Evolutionary conservation across 2,329 filamentous ascomycete species (phyloP).

Genomic region (Emergomyces pasteurianus): DNA sequence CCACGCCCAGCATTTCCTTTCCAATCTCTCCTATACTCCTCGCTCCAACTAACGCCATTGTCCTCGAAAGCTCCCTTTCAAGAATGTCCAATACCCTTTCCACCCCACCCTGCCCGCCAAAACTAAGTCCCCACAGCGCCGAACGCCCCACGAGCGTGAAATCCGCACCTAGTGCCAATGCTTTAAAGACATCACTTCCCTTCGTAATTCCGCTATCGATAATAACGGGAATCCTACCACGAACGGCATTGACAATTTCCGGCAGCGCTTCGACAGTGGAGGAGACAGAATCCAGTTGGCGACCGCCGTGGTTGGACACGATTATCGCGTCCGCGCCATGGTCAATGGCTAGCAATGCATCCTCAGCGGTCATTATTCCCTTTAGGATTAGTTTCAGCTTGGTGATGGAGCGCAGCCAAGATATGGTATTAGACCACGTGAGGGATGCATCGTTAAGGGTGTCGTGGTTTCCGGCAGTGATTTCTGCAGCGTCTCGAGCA

Average conservation of each 20-base stretch:
- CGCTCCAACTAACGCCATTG: conserved; percentile 16
- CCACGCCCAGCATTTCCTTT: conserved; percentile 11
- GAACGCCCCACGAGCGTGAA: conserved; percentile 47
- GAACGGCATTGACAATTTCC: conserved; percentile 39
- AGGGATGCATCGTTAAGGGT: conserved; percentile 30
- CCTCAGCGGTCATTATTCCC: conserved; percentile 38
- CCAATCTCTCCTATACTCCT: conserved; percentile 11
- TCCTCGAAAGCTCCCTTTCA: conserved; percentile 34
- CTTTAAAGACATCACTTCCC: conserved; percentile 38
- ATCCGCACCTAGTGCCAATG: conserved; percentile 43
- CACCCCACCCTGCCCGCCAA: conserved; percentile 45
- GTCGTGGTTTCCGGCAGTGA: conserved; percentile 47
- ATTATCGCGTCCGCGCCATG: conserved; percentile 23
- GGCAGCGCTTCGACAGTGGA: conserved; percentile 39
- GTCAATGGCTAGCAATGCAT: conserved; percentile 34
- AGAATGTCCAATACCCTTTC: conserved; percentile 40
- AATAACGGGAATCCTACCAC: conserved; percentile 27
- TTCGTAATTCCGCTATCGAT: conserved; percentile 37
- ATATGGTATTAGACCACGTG: not conserved
- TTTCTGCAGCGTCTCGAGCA: conserved; percentile 47
- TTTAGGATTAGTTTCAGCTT: conserved; percentile 41
- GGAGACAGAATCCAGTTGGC: conserved; percentile 36
- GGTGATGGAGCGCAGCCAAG: not conserved
- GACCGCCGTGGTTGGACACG: conserved; percentile 41
- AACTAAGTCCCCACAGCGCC: conserved; percentile 46